Evolutionary conservation across 2,329 filamentous ascomycete genomes (phyloP).

Genomic region (Epicoccum sorghinum): DNA sequence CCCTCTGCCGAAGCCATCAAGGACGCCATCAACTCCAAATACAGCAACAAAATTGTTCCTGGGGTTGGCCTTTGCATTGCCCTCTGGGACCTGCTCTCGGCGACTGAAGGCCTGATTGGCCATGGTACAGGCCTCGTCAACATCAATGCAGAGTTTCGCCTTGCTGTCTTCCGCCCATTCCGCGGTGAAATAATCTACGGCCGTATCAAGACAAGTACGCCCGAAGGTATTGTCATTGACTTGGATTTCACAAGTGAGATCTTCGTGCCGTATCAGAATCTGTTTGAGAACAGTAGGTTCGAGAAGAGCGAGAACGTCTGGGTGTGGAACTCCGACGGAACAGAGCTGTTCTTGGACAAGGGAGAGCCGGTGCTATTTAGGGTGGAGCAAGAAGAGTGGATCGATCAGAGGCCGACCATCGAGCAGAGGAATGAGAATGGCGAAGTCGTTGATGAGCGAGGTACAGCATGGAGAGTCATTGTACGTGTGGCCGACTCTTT

Average conservation of each 20-base stretch:
- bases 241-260: constrained; percentile 96
- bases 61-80: constrained; percentile 93
- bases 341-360: constrained; percentile 83
- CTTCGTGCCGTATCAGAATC: constrained; percentile 64
- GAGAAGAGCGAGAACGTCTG: constrained; percentile 78
- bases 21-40: constrained; percentile 96
- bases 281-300: constrained; percentile 62
- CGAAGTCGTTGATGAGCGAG: constrained; percentile 67
- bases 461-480: constrained; percentile 73
- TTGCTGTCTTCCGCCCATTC: constrained; percentile 94
- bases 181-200: constrained; percentile 91
- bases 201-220: constrained; percentile 74
- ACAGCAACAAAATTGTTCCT: constrained; percentile 95
- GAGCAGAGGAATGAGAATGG: constrained; percentile 67
- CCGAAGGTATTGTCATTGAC: constrained; percentile 76
- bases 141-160: constrained; percentile 93
- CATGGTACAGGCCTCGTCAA: constrained; percentile 92
- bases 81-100: constrained; percentile 86
- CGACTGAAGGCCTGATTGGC: constrained; percentile 91
- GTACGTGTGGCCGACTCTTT: constrained; percentile 30
- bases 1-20: constrained; percentile 83
- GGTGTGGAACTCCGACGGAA: constrained; percentile 79
- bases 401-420: constrained; percentile 86
- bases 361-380: constrained; percentile 88
- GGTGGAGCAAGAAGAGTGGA: constrained; percentile 87